Conservation (phyloP, 495 filamentous ascomycete species). For the Glarea lozoyensis region DNA sequence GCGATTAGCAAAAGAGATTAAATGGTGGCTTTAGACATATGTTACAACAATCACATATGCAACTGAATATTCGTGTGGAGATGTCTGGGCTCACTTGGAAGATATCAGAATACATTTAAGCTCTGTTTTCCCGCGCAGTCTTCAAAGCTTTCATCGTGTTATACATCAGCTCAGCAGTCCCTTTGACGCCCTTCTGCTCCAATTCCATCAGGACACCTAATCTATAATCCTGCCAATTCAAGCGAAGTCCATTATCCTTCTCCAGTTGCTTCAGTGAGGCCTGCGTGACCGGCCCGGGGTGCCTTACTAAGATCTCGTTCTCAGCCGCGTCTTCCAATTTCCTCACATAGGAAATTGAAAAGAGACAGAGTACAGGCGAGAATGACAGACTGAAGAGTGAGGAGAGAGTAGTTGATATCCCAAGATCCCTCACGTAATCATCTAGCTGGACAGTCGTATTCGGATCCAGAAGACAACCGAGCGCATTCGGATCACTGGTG, state of each 20-base stretch:
- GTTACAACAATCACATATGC: too few species aligned
- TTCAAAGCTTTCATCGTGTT: constrained; percentile 73
- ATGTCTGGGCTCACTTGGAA: too few species aligned
- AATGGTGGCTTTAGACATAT: too few species aligned
- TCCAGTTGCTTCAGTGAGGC: constrained; percentile 51
- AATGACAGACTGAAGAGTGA: constrained; percentile 63
- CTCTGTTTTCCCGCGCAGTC: constrained; percentile 23
- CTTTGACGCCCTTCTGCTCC: constrained; percentile 53
- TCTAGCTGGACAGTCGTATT: constrained; percentile 38
- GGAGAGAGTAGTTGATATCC: constrained; percentile 36
- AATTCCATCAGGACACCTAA: constrained; percentile 64
- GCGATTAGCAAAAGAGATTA: too few species aligned
- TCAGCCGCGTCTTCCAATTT: constrained; percentile 51
- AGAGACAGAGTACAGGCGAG: constrained; percentile 53
- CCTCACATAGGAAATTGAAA: constrained; percentile 60
- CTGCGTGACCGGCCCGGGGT: constrained; percentile 73
- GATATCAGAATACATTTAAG: too few species aligned
- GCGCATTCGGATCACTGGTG: constrained; percentile 55
- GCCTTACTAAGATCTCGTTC: constrained; percentile 37
- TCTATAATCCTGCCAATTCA: constrained; percentile 68
- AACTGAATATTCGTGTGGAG: too few species aligned
- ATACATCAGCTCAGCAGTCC: constrained; percentile 67
- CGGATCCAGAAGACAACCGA: constrained; percentile 57
- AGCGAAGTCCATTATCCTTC: constrained; percentile 57
- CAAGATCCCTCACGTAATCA: constrained; percentile 30